Evolutionary conservation across 2,329 filamentous ascomycete genomes (phyloP).

Genomic region (Fusarium tanahbumbuense): DNA sequence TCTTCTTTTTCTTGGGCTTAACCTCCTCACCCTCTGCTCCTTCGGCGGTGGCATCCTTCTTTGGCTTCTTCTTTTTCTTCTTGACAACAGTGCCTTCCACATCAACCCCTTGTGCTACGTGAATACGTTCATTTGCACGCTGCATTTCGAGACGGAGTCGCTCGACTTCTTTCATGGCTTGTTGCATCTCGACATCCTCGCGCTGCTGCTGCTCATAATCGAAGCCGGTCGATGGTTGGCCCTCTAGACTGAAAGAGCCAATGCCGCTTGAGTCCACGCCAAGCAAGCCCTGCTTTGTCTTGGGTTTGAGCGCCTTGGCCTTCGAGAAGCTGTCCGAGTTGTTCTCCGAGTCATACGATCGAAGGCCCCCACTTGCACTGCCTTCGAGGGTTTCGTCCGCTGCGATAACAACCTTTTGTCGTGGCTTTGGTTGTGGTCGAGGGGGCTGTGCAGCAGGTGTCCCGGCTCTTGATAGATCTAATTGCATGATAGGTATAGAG

Average conservation of each 20-base stretch:
- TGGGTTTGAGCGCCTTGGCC: slow-evolving; percentile 62
- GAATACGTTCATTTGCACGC: slow-evolving; percentile 78
- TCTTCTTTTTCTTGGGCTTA: slow-evolving; percentile 50
- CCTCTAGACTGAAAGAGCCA: slow-evolving; percentile 75
- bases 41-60: slow-evolving; percentile 53
- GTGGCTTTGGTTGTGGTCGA: slow-evolving; percentile 56
- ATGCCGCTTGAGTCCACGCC: slow-evolving; percentile 90
- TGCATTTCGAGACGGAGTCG: slow-evolving; percentile 89
- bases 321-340: slow-evolving; percentile 63
- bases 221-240: slow-evolving; percentile 52
- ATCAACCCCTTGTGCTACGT: slow-evolving; percentile 75
- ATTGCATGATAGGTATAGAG: slow-evolving; percentile 93
- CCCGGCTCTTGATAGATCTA: slow-evolving; percentile 75
- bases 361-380: slow-evolving; percentile 60
- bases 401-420: slow-evolving; percentile 74
- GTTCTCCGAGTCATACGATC: slow-evolving; percentile 66
- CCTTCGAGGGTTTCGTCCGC: slow-evolving; percentile 77
- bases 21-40: slow-evolving; percentile 34
- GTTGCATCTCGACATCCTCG: slow-evolving; percentile 89
- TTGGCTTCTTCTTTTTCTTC: slow-evolving; percentile 68
- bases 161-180: slow-evolving; percentile 90
- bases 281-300: slow-evolving; percentile 74
- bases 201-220: slow-evolving; percentile 75
- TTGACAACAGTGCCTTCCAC: slow-evolving; percentile 75
- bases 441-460: slow-evolving; percentile 49